Evolutionary conservation across 169 alveolate genomes (phyloP).

Genomic region (Plasmodium knowlesi): DNA sequence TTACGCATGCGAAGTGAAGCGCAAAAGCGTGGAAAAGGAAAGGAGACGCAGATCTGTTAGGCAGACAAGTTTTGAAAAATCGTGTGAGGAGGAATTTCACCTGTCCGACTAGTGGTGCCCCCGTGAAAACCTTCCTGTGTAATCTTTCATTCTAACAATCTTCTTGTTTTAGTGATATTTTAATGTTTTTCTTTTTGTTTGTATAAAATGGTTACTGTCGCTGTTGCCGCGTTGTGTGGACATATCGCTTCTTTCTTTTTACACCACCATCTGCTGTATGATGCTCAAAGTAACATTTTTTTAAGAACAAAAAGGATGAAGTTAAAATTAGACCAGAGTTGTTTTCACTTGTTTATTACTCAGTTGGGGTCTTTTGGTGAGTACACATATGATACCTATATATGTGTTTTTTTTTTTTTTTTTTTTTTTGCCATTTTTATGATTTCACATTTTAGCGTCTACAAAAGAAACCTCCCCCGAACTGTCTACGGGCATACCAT

Average conservation of each 20-base stretch:
- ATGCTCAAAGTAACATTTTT: not conserved
- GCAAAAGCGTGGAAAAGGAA: conserved; percentile 66
- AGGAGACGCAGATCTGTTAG: conserved; percentile 1
- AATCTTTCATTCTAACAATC: not conserved
- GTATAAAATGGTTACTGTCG: not conserved
- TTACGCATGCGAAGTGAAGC: conserved; percentile 65
- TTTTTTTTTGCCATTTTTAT: not conserved
- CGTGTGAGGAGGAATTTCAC: conserved; percentile 53
- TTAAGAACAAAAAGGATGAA: not conserved
- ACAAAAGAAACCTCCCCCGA: not conserved
- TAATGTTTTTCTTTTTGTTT: not conserved
- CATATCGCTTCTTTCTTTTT: not conserved
- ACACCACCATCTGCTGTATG: not conserved
- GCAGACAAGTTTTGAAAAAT: conserved; percentile 7
- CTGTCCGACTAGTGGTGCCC: conserved; percentile 18
- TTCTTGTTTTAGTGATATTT: conserved; percentile 31
- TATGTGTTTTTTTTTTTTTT: not conserved
- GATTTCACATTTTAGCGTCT: not conserved
- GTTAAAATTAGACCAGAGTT: not conserved
- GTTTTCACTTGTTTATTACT: not conserved
- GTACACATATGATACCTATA: not conserved
- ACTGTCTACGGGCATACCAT: not conserved
- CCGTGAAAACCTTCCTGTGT: not conserved
- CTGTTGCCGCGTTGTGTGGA: not conserved
- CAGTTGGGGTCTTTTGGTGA: not conserved